Percentiles rank a stretch among this genome's conserved stretches.
phyloP scores from a whole-genome alignment of 164 flowering plant species.

The Tetrastigma voinierianum region DNA sequence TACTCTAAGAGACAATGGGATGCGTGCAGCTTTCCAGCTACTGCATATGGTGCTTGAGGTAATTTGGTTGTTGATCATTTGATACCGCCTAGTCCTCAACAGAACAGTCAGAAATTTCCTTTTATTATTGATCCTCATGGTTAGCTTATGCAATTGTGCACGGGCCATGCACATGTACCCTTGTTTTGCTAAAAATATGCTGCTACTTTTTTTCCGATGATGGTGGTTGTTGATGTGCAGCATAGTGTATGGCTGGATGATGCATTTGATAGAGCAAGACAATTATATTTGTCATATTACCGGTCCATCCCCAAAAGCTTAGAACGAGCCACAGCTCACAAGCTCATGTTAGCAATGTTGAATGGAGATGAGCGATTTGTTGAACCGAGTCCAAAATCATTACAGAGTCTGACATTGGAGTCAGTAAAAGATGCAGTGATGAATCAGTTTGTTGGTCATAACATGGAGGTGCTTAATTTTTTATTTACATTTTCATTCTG shows the following conservation, averaged over 20 bases:
- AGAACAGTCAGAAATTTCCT: neutral
- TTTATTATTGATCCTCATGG: neutral
- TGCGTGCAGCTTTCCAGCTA: slow-evolving; percentile 97
- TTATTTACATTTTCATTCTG: neutral
- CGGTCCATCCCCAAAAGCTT: slow-evolving; percentile 97
- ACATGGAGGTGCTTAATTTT: slow-evolving; percentile 81
- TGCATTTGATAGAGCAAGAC: slow-evolving; percentile 97
- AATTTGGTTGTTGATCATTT: slow-evolving; percentile 9
- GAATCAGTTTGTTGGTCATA: slow-evolving; percentile 82
- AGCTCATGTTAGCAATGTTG: slow-evolving; percentile 92
- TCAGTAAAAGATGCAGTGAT: slow-evolving; percentile 89
- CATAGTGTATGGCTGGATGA: slow-evolving; percentile 99
- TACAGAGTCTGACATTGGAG: slow-evolving; percentile 67
- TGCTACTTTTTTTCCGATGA: neutral
- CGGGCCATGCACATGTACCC: neutral
- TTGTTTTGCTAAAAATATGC: neutral
- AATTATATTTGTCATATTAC: slow-evolving; percentile 85
- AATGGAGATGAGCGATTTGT: slow-evolving; percentile 98
- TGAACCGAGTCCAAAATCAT: slow-evolving; percentile 90
- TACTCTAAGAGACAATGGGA: slow-evolving; percentile 90
- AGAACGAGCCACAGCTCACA: slow-evolving; percentile 97
- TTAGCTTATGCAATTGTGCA: neutral
- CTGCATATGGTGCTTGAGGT: slow-evolving; percentile 99
- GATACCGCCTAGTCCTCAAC: no score
- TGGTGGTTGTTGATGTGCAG: slow-evolving; percentile 50